Percentiles rank a stretch among this genome's conserved stretches.
phyloP scores from a whole-genome alignment of 805 yeast genomes.

The Nakazawaea ernobii region DNA sequence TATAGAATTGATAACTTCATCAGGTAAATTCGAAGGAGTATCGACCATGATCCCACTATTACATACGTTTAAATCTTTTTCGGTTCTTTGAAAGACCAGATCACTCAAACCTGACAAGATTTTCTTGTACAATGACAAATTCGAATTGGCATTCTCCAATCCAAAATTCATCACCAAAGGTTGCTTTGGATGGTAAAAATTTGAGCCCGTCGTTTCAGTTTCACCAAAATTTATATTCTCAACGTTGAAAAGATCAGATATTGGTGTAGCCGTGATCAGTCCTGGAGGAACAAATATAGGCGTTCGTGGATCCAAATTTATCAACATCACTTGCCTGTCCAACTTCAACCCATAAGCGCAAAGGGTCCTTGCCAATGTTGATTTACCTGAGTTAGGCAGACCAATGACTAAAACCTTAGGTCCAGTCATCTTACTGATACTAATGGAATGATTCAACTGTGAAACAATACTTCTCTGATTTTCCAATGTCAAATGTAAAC shows the following conservation, averaged over 20 bases:
- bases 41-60: slow-evolving; percentile 65
- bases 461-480: slow-evolving; percentile 32
- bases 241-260: slow-evolving; percentile 74
- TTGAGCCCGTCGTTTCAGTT: slow-evolving; percentile 68
- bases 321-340: slow-evolving; percentile 61
- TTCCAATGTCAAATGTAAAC: slow-evolving; percentile 74
- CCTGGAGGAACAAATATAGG: slow-evolving; percentile 64
- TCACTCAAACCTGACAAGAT: slow-evolving; percentile 36
- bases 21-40: slow-evolving; percentile 45
- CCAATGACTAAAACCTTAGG: slow-evolving; percentile 76
- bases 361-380: slow-evolving; percentile 64
- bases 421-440: slow-evolving; percentile 8
- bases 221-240: slow-evolving; percentile 72
- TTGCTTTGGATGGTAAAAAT: slow-evolving; percentile 77
- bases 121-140: slow-evolving; percentile 48
- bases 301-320: slow-evolving; percentile 71
- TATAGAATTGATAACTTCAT: slow-evolving; percentile 49
- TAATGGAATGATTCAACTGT: slow-evolving; percentile 16
- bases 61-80: slow-evolving; percentile 38
- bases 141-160: slow-evolving; percentile 50
- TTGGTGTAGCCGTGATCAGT: slow-evolving; percentile 73
- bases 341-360: slow-evolving; percentile 71
- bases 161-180: slow-evolving; percentile 86
- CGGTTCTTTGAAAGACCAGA: slow-evolving; percentile 36
- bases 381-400: slow-evolving; percentile 67